phyloP scores from a whole-genome alignment of 2,329 filamentous ascomycete genomes.

The Trichophyton rubrum region DNA sequence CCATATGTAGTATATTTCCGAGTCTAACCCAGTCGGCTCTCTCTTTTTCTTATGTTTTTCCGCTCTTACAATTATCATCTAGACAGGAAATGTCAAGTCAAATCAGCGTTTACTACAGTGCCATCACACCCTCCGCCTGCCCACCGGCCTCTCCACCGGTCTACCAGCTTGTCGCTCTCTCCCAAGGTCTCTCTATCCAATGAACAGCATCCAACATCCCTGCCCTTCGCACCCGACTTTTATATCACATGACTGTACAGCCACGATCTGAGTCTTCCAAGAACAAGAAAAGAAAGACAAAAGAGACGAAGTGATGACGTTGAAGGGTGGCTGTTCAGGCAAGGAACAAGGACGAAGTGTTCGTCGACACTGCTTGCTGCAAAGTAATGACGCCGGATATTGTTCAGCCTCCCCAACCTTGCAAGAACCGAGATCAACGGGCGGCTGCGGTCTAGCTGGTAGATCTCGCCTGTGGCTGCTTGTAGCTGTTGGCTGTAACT shows the following conservation, averaged over 20 bases:
- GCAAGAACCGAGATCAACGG: no score
- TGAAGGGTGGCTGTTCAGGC: neutral
- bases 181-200: no score
- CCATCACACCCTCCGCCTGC: neutral
- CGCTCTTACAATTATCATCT: neutral
- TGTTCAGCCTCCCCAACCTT: no score
- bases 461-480: no score
- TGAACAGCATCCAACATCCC: no score
- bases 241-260: neutral
- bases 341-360: no score
- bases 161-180: neutral
- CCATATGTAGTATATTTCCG: conserved; percentile 11
- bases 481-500: no score
- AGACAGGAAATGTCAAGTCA: neutral
- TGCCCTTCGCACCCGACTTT: no score
- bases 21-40: neutral
- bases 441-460: no score
- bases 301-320: neutral
- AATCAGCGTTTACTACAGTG: neutral
- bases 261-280: neutral
- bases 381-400: no score
- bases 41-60: neutral
- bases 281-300: no score
- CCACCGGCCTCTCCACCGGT: neutral
- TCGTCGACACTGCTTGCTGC: no score